These are phyloP conservation scores for Chrysoporthe austroafricana DNA, from an alignment of 2,329 filamentous ascomycete genomes.

Conservation along the genomic window DNA sequence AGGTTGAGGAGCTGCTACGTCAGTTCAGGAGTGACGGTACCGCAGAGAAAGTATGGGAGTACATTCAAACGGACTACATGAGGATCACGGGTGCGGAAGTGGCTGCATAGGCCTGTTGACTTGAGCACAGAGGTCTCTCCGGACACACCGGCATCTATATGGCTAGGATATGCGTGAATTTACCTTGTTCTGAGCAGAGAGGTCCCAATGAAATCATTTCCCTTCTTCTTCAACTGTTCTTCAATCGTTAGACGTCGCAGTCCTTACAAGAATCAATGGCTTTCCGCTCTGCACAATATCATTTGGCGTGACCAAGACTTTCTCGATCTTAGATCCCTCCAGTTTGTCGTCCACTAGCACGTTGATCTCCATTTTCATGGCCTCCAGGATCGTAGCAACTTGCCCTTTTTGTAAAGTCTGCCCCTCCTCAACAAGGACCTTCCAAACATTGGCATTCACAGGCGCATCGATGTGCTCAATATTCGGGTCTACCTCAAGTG, in stretches of 20 bases:
- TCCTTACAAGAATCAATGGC: constrained; percentile 24
- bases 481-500: constrained; percentile 26
- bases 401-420: constrained; percentile 47
- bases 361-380: constrained; percentile 62
- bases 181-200: neutral
- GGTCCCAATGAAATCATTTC: neutral
- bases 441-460: constrained; percentile 58
- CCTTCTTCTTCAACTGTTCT: neutral
- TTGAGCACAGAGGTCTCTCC: neutral
- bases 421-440: constrained; percentile 49
- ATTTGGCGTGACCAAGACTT: constrained; percentile 25
- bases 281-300: constrained; percentile 29
- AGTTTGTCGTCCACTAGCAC: constrained; percentile 34
- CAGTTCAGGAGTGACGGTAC: constrained; percentile 38
- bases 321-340: constrained; percentile 20
- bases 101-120: neutral
- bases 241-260: neutral
- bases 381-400: constrained; percentile 52
- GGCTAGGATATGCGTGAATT: neutral
- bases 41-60: constrained; percentile 37
- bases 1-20: constrained; percentile 36
- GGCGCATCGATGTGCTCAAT: constrained; percentile 43
- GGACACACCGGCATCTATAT: neutral
- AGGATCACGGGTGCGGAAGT: constrained; percentile 30
- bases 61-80: constrained; percentile 32